These are phyloP conservation scores for Domatiomyces catenatus DNA, from an alignment of 2,329 filamentous ascomycete species.

Conservation along the genomic window DNA sequence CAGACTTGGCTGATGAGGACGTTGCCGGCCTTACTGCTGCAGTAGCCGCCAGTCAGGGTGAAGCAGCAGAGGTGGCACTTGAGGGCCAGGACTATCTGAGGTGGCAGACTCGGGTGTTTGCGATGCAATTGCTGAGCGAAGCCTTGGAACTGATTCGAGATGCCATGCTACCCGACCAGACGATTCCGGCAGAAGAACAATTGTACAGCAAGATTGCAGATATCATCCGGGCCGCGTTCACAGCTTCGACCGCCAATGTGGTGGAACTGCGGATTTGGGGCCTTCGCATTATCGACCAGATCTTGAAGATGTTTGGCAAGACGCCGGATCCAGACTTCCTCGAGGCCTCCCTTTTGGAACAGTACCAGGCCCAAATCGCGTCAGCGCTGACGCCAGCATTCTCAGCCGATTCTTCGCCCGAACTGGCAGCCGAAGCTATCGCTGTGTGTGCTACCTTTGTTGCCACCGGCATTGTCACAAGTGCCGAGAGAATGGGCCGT, in stretches of 20 bases:
- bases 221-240: conserved; percentile 92
- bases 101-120: conserved; percentile 92
- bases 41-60: conserved; percentile 45
- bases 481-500: conserved; percentile 95
- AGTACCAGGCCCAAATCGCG: conserved; percentile 96
- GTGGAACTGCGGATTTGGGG: conserved; percentile 81
- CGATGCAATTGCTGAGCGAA: conserved; percentile 74
- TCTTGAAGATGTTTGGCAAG: conserved; percentile 85
- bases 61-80: conserved; percentile 32
- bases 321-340: conserved; percentile 92
- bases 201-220: conserved; percentile 76
- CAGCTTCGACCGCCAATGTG: conserved; percentile 85
- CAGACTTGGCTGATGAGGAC: conserved; percentile 91
- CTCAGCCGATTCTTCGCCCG: conserved; percentile 85
- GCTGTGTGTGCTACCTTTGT: conserved; percentile 98
- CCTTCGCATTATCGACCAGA: conserved; percentile 80
- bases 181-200: conserved; percentile 60
- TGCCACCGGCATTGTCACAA: conserved; percentile 89
- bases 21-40: conserved; percentile 87
- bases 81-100: conserved; percentile 71
- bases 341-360: conserved; percentile 90
- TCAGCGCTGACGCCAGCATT: conserved; percentile 94
- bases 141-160: conserved; percentile 65
- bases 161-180: conserved; percentile 61
- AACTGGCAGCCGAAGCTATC: conserved; percentile 86